Evolutionary conservation across 1,284 basidiomycete genomes (phyloP), one percentile per base, ranked within the genome.

Genomic region (Ganoderma resinaceum): DNA sequence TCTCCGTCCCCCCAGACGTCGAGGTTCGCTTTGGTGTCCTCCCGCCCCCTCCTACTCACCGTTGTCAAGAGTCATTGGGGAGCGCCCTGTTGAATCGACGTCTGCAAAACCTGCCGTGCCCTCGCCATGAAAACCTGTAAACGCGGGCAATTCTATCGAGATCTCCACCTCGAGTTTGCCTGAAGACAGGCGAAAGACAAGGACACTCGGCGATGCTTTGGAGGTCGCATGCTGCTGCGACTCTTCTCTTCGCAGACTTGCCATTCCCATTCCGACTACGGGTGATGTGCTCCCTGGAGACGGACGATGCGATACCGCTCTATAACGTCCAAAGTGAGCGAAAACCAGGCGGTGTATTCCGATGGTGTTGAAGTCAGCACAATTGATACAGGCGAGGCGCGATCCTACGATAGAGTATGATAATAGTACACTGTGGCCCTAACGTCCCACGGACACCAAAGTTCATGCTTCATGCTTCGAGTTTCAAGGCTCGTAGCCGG

Each of bases 401-500:
- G 31, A 38, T 60, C 38, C 58, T 60, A 26, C 8, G 37, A 26
- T 26, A 60, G 35, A 23, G 58, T 40, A 29, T 29, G 29, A 55
- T 31, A n/a, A 23, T 42, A 26, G 58, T 60, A 40, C 58, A 60
- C 37, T 26, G 35, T 37, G 23, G 26, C 26, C 58, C 37, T 12
- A 12, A n/a, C 42, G 18, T 43, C 42, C 42, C 7, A 9, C 29
- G 53, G n/a, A 57, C 29, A 18, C 53, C 12, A 31, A 33, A 57
- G 2, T 5, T 33, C 16, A 31, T 4, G 16, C 43, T 46, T 16
- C 40, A 40, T 16, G 40, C 14, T 9, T 40, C 40, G 9, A n/a
- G 20, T 14, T 26, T 70, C 64, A 89, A 58, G 77, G 81, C 68
- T 88, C 88, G 76, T 92, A 92, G 35, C 86, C 84, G 16, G 90